Base-by-base conservation (phyloP, 768 basidiomycete species). In the Tylopilus sp. region DNA sequence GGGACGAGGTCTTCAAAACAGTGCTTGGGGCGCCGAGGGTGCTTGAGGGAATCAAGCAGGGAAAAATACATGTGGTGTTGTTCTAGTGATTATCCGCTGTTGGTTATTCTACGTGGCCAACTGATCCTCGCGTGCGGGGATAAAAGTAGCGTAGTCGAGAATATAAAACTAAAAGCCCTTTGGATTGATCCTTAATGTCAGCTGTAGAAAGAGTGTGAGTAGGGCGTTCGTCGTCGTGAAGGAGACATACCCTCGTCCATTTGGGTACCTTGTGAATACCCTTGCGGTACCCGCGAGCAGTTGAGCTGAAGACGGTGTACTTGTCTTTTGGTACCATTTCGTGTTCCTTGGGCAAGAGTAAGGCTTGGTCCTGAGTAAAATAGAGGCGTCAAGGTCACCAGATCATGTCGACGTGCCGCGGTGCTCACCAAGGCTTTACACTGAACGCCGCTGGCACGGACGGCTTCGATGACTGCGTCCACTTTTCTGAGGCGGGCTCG, bases 211-310 rank as follows among this genome's bases (percentile, higher is more conserved):
- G 25, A 56, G 18, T 56, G 41, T 55, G 40, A 58, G 42, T 40
- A 36, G 25, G 15, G 40, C 30, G 4, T 45, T 47, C 38, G 18
- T 23, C 43, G 41, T 12, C 10, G 30, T 28, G 50, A 40, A 20
- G 21, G 22, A 5, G 28, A 73, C 87, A 53, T 58, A 95, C 94
- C 70, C 91, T 79, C 44, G 95, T 97, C 83, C 87, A 98, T 65
- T 97, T 95, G n/a, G 95, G 95, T 23, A 95, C 89, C 64, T 95
- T 95, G 73, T 98, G 95, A 44, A 97, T 92, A 22, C 91, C 89
- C 63, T 98, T 98, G 40, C 95, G 76, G 70, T 95, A 99, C 6
- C 90, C 88, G 51, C 69, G 75, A 1, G 74, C 73, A 36, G 79
- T 82, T 4, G 80, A 75, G 35, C 80, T 82, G 71, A 94, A 98